Evolutionary conservation across 2,329 filamentous ascomycete genomes (phyloP).

Genomic region (Beauveria australis): DNA sequence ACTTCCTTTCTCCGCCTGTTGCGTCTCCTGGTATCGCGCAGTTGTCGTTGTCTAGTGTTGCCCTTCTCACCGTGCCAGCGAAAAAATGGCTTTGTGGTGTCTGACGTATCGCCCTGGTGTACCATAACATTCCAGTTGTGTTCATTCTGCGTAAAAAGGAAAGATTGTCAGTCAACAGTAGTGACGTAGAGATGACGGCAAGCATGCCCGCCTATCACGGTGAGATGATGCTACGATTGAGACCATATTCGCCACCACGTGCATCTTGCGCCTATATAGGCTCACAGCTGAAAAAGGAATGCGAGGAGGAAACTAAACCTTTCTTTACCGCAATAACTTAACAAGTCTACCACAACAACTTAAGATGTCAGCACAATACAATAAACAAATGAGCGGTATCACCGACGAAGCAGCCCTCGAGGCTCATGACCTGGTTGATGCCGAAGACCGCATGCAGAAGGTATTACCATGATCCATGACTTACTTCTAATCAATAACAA

Average conservation of each 20-base stretch:
- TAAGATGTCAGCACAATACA: background rate
- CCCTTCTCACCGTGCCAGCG: too few relatives aligned
- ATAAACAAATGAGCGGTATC: background rate
- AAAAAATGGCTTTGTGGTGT: too few relatives aligned
- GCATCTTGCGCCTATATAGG: background rate
- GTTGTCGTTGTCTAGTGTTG: too few relatives aligned
- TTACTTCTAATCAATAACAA: background rate
- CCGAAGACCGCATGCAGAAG: background rate
- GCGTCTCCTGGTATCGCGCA: too few relatives aligned
- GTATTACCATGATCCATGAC: background rate
- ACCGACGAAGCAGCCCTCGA: background rate
- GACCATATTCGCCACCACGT: background rate
- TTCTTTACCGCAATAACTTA: background rate
- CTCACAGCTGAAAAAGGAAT: background rate
- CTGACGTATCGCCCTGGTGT: too few relatives aligned
- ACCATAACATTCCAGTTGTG: too few relatives aligned
- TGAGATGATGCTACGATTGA: background rate
- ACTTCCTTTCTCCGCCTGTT: too few relatives aligned
- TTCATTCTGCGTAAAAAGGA: background rate
- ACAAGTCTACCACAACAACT: background rate
- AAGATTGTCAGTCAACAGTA: background rate
- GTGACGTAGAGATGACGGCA: background rate
- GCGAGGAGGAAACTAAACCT: background rate
- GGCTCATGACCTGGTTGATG: background rate
- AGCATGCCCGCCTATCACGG: background rate